Evolutionary conservation across 2,329 filamentous ascomycete species (phyloP).

Genomic region (Aspergillus japonicus): DNA sequence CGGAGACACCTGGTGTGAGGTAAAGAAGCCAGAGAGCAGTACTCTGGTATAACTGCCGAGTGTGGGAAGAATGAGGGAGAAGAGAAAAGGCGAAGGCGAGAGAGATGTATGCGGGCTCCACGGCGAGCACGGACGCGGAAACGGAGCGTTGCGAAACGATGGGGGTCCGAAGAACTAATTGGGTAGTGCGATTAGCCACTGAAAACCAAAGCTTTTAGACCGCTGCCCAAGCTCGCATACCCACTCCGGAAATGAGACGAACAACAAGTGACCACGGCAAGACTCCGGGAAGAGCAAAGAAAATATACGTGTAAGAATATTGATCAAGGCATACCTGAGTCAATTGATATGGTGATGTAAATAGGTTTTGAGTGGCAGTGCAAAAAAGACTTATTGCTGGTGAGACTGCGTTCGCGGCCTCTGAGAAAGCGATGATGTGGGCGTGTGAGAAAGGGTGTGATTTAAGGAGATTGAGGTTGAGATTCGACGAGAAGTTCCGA

Average conservation of each 20-base stretch:
- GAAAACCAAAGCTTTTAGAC: slow-evolving; percentile 23
- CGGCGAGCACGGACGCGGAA: slow-evolving; percentile 26
- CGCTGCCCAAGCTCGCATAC: slow-evolving; percentile 20
- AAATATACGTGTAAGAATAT: neutral
- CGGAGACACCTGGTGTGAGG: slow-evolving; percentile 1
- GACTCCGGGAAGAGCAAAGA: slow-evolving; percentile 3
- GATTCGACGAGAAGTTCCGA: slow-evolving; percentile 1
- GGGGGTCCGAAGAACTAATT: slow-evolving; percentile 23
- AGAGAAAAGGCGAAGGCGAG: slow-evolving; percentile 14
- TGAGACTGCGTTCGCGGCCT: slow-evolving; percentile 2
- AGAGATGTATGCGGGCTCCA: slow-evolving; percentile 25
- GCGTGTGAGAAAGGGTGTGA: neutral
- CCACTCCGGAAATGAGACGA: slow-evolving; percentile 14
- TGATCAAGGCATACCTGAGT: neutral
- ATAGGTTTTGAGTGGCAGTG: neutral
- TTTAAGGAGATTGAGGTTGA: neutral
- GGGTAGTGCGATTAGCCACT: slow-evolving; percentile 28
- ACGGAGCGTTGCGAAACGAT: slow-evolving; percentile 25
- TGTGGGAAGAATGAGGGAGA: slow-evolving; percentile 10
- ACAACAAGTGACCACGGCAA: slow-evolving; percentile 7
- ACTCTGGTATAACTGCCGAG: neutral
- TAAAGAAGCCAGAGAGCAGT: neutral
- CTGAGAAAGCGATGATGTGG: slow-evolving; percentile 1
- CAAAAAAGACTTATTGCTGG: neutral
- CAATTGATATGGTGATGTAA: neutral